Percentiles rank a stretch among this genome's conserved stretches.
Evolutionary conservation across 1,139 yeast genomes (phyloP).

Genomic region (Wickerhamomyces sp.): DNA sequence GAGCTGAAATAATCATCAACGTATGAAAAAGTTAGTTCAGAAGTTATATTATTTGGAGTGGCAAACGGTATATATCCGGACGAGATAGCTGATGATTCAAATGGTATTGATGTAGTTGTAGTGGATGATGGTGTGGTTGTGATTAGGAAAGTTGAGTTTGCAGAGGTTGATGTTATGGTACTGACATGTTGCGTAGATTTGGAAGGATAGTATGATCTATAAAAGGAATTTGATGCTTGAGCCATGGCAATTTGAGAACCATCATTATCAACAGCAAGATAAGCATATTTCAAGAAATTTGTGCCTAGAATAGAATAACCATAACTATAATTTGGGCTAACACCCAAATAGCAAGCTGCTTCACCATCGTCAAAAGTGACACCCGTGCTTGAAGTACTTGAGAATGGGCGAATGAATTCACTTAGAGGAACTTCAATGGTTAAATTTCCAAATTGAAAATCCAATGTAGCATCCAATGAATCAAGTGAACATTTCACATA

Average conservation of each 20-base stretch:
- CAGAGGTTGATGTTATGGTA: neutral
- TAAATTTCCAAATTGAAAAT: constrained; percentile 51
- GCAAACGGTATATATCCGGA: constrained; percentile 51
- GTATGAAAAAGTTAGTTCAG: constrained; percentile 26
- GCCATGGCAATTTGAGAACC: constrained; percentile 56
- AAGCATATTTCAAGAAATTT: constrained; percentile 51
- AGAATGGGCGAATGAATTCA: constrained; percentile 34
- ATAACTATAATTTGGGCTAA: constrained; percentile 43
- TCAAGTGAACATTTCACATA: constrained; percentile 56
- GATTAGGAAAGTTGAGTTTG: neutral
- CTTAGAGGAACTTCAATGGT: constrained; percentile 48
- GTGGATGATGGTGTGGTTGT: constrained; percentile 4
- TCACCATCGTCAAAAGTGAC: constrained; percentile 51
- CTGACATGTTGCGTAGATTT: constrained; percentile 1
- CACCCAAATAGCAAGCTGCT: constrained; percentile 54
- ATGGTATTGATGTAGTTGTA: constrained; percentile 8
- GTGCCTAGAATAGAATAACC: constrained; percentile 63
- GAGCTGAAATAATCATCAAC: constrained; percentile 17
- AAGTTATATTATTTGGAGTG: constrained; percentile 29
- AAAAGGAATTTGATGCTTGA: constrained; percentile 28
- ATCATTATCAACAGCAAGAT: constrained; percentile 65
- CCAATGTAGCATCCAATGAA: constrained; percentile 47
- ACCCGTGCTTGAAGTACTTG: constrained; percentile 23
- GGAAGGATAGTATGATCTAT: neutral
- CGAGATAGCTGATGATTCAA: constrained; percentile 27